Base-by-base conservation (phyloP, 225 moss, liverwort and hornwort genomes). In the Asterella californica region DNA sequence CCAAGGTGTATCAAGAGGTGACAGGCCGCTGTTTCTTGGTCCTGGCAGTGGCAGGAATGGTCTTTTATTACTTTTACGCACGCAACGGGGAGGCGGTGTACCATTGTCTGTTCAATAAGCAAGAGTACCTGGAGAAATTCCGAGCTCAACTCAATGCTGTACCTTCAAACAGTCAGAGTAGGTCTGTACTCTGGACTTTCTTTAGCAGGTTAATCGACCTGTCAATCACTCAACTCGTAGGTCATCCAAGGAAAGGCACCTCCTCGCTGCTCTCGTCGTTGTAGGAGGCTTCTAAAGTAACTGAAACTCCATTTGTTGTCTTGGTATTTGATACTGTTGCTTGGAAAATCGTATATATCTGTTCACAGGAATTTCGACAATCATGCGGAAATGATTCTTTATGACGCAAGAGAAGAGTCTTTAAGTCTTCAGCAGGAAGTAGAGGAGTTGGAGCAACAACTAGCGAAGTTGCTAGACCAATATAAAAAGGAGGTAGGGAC, bases 11-110 rank as follows among this genome's bases (percentile, higher is more conserved):
- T 55, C 80, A 60, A 22, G 84, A 90, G 86, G 84, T 84, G 70
- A 80, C 84, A 15, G 90, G 90, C 24, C 90, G 90, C 65, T 88
- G 88, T 80, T 90, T 90, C 66, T 66, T 90, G 76, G 82, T 84
- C 45, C 29, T 90, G 24, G 86, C 86, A 37, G 88, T 88, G 48
- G 77, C 88, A 74, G 80, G 85, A 77, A 84, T 84, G 19, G 90
- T 90, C 8, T 88, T 84, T 73, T 90, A 90, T 60, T 90, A 90
- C 63, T 88, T 90, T 52, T 88, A 86, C 83, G 90, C 90, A 52
- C 86, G 90, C 27, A 90, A 90, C 54, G 83, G 75, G 72, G 79
- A 81, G 75, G 90, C 88, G 17, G 68, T 90, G 37, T 86, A 82
- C 60, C 83, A 84, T 81, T 86, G 81, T 46, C 30, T 88, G 48